A percentile compares a stretch with the other conserved stretches of the same genome.
phyloP scores from a whole-genome alignment of 1,284 basidiomycete genomes.

The Trichosporon inkin region DNA sequence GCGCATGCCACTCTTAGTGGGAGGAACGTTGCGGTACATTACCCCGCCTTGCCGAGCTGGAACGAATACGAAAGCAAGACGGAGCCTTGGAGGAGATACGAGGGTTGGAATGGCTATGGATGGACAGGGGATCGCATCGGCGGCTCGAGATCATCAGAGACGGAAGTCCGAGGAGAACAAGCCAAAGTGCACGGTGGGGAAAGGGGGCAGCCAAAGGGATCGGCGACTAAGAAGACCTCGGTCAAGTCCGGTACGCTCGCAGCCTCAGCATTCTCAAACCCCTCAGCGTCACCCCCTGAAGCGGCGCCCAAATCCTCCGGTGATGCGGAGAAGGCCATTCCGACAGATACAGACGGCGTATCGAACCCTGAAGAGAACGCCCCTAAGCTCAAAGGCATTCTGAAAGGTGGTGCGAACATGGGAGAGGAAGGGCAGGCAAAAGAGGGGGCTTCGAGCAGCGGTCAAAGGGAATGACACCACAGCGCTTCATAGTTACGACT shows the following conservation, averaged over 20 bases:
- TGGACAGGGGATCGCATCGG: constrained; percentile 34
- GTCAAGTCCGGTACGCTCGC: constrained; percentile 11
- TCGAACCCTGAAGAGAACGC: neutral
- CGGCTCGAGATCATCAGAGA: neutral
- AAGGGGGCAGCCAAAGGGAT: constrained; percentile 10
- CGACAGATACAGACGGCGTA: neutral
- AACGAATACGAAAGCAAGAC: constrained; percentile 22
- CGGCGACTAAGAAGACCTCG: constrained; percentile 5
- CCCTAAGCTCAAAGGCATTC: neutral
- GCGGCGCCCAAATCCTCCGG: neutral
- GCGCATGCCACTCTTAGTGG: constrained; percentile 24
- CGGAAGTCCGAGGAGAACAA: constrained; percentile 10
- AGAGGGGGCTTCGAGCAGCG: neutral
- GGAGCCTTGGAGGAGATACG: constrained; percentile 16
- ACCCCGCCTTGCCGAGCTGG: constrained; percentile 34
- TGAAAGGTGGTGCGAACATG: neutral
- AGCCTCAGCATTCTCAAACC: neutral
- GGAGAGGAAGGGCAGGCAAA: no score
- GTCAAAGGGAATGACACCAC: neutral
- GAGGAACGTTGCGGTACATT: constrained; percentile 29
- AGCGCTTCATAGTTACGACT: neutral
- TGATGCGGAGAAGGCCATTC: neutral
- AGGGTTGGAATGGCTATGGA: constrained; percentile 38
- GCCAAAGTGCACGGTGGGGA: constrained; percentile 13
- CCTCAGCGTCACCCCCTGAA: neutral